Conservation (phyloP, 306 rosid genomes). For the Prunus mongolica region DNA sequence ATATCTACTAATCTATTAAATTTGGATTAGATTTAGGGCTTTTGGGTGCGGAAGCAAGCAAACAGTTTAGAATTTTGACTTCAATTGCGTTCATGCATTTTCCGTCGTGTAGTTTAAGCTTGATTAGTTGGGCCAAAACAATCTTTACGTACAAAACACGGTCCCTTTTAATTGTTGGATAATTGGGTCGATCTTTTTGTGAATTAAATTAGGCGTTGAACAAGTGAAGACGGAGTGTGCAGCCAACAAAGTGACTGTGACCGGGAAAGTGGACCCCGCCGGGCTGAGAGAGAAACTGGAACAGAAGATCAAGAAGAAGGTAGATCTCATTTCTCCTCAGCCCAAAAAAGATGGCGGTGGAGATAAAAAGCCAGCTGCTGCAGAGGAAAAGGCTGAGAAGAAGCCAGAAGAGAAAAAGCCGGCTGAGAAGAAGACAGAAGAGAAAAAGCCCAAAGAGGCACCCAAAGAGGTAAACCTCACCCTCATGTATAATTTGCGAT, state of each 20-base stretch:
- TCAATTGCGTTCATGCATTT: not conserved
- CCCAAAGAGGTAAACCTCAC: slow-evolving; percentile 1
- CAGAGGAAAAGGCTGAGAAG: slow-evolving; percentile 33
- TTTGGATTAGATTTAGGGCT: not conserved
- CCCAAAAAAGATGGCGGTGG: slow-evolving; percentile 46
- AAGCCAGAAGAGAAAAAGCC: slow-evolving; percentile 53
- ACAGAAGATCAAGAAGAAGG: slow-evolving; percentile 60
- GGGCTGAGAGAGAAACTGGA: slow-evolving; percentile 47
- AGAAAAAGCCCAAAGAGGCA: slow-evolving; percentile 45
- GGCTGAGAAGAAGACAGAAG: slow-evolving; percentile 45
- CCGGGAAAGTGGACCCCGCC: slow-evolving; percentile 56
- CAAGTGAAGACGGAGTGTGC: slow-evolving; percentile 49
- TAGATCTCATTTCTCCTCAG: slow-evolving; percentile 62
- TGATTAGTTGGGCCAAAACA: not conserved
- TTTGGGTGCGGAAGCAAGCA: not conserved
- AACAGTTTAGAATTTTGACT: not conserved
- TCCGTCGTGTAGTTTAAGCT: not conserved
- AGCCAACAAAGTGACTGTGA: slow-evolving; percentile 60
- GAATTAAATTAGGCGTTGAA: slow-evolving; percentile 49
- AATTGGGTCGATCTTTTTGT: not conserved
- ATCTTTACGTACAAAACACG: slow-evolving; percentile 5
- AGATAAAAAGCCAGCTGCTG: slow-evolving; percentile 31
- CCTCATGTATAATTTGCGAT: not conserved
- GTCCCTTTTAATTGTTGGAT: not conserved
- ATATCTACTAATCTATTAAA: not conserved